phyloP scores from a whole-genome alignment of 495 filamentous ascomycete genomes.

The Penicillium malachiteum region DNA sequence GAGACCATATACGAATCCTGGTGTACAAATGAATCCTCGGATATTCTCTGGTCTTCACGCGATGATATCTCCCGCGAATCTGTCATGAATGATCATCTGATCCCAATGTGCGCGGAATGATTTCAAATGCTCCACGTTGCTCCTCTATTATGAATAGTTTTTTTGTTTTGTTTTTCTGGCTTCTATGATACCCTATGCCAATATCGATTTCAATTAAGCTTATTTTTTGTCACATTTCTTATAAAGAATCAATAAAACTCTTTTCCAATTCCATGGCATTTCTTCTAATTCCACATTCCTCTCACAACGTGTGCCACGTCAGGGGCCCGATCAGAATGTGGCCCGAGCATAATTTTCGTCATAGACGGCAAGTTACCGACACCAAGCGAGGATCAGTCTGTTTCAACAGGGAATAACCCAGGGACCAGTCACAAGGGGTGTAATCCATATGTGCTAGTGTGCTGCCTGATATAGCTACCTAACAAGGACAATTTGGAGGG shows the following conservation, averaged over 20 bases:
- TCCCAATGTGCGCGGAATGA: slow-evolving; percentile 18
- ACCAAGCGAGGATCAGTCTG: not conserved
- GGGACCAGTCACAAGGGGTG: not conserved
- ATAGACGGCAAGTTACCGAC: not conserved
- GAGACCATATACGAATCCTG: slow-evolving; percentile 56
- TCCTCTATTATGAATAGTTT: not conserved
- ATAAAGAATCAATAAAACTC: too few relatives aligned
- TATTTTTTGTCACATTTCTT: not conserved
- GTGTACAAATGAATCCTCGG: slow-evolving; percentile 39
- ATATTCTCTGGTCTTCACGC: slow-evolving; percentile 67
- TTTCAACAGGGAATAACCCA: not conserved
- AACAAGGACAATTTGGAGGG: not conserved
- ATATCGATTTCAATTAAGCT: not conserved
- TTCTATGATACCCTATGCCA: slow-evolving; percentile 15
- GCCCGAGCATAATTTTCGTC: not conserved
- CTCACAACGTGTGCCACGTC: slow-evolving; percentile 4
- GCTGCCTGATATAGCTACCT: slow-evolving; percentile 1
- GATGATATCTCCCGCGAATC: slow-evolving; percentile 12
- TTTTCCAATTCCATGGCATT: not conserved
- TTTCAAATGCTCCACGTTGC: not conserved
- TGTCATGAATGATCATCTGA: slow-evolving; percentile 9
- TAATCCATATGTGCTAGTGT: too few relatives aligned
- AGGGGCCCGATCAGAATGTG: not conserved
- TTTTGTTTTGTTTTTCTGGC: slow-evolving; percentile 8
- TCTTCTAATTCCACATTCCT: not conserved